These are phyloP conservation scores for Phoenix roebelenii DNA, from an alignment of 176 grass and related monocot genomes.

Conservation along the genomic window DNA sequence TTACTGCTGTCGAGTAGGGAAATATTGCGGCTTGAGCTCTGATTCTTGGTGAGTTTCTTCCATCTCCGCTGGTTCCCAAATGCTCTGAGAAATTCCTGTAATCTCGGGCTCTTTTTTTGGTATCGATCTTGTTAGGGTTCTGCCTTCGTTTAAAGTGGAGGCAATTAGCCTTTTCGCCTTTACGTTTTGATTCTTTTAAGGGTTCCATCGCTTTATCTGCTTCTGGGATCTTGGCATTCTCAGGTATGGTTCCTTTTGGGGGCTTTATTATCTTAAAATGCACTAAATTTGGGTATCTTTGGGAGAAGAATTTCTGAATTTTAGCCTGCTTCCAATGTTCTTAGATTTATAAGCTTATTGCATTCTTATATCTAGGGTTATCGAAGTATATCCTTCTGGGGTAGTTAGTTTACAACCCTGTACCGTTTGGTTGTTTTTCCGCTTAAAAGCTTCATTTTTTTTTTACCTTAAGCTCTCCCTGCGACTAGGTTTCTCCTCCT, in stretches of 20 bases:
- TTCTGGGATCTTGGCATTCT: no score
- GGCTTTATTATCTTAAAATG: background rate
- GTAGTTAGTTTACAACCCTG: no score
- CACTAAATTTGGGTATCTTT: background rate
- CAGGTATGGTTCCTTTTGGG: background rate
- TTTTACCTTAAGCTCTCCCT: background rate
- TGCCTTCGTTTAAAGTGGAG: background rate
- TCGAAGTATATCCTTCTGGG: no score
- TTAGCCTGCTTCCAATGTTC: background rate
- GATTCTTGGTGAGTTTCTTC: background rate
- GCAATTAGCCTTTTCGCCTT: background rate
- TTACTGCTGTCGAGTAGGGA: constrained; percentile 2
- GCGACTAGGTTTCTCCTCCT: no score
- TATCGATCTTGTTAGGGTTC: background rate
- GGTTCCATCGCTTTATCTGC: background rate
- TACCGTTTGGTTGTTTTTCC: no score
- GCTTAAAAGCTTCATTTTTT: background rate
- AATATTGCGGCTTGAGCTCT: constrained; percentile 3
- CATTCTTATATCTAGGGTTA: background rate
- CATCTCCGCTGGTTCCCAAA: background rate
- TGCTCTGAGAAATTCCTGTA: background rate
- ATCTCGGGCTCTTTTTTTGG: background rate
- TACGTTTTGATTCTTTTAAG: background rate
- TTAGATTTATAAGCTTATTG: background rate
- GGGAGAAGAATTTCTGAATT: background rate